Evolutionary conservation across 345 rosid genomes (phyloP), one percentile per base, ranked within the genome.

Genomic region (Nephelium lappaceum): DNA sequence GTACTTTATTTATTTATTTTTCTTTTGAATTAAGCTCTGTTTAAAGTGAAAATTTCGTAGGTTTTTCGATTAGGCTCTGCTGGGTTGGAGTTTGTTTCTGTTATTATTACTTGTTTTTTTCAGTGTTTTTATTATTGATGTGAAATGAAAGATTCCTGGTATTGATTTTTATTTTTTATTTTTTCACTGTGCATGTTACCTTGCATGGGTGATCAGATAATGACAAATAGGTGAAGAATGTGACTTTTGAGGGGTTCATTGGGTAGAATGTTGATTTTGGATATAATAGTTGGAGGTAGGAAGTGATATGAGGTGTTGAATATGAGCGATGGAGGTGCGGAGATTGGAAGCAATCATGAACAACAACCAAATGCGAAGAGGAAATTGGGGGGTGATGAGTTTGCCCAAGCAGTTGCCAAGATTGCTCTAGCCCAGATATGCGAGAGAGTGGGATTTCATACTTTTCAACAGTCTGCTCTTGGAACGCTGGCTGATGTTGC

Each of bases 251-350:
- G 69, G 78, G 65, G 64, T 78, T 74, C 25, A 39, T 38, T 24
- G 71, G 77, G 64, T 75, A 77, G 81, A 75, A 85, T 86, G 86
- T 86, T 85, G 79, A 67, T 68, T 49, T 75, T 75, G 77, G 42
- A 64, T 60, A 64, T 76, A 78, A 51, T 84, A 61, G 72, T 53
- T 72, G 74, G 57, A 69, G 77, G 76, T 80, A 85, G 79, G 80
- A 83, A 85, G 87, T 89, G 93, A 86, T 87, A 87, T 89, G 84
- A 81, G 86, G 88, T 79, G 75, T 92, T 85, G 94, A 93, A 90
- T 80, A 96, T 96, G 97, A 96, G 75, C 88, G 87, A 91, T 92
- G 94, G 98, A 84, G 93, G 81, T 80, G 84, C 87, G 87, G 90
- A 90, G 85, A 78, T 85, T 85, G 86, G 81, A 84, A 86, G 82